Evolutionary conservation across 2,329 filamentous ascomycete genomes (phyloP), one percentile per base, ranked within the genome.

Genomic region (Coleophoma crateriformis): DNA sequence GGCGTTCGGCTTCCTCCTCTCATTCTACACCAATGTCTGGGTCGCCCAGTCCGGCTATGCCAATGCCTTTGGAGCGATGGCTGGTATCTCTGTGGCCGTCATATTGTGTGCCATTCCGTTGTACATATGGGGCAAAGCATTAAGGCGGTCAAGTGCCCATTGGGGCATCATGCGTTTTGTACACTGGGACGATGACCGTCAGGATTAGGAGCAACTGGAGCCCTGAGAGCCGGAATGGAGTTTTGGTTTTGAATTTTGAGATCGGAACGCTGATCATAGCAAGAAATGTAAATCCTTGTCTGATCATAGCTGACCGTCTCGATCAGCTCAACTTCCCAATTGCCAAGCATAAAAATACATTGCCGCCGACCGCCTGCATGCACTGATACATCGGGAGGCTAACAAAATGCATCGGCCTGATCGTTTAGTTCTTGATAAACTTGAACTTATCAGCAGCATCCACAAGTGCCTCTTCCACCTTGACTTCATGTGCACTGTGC

Each of bases 21-120:
- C 74, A 0, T 82, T 82, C 58, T 82, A 82, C 59, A 81, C 77
- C 1, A 82, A 82, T 57, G 71, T 75, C 0, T 82, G 78, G 79
- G 71, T 82, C 35, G 63, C 67, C 7, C 33, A 68, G 50, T 27
- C 27, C 27, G 79, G 79, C 1, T 82, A 82, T 56, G 52, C 66
- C 11, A 64, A 69, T 33, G 72, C 78, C 3, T 82, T 72, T 54
- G 77, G 78, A 4, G 67, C 71, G 14, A 81, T 82, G 78, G 78
- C 77, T 8, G 77, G 70, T 12, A 79, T 82, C 43, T 66, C 72
- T 12, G 72, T 67, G 11, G 66, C 56, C 13, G 63, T 79, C 5
- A 59, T 81, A 14, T 34, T 78, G 6, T 53, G 73, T 32, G 76
- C 69, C 68, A 58, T 79, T 27, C 74, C 75, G 1, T 61, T 82